Percentiles rank a stretch among this genome's conserved stretches.
These are phyloP conservation scores for Trichoderma reesei DNA, from an alignment of 495 filamentous ascomycete species.

Conservation along the genomic window DNA sequence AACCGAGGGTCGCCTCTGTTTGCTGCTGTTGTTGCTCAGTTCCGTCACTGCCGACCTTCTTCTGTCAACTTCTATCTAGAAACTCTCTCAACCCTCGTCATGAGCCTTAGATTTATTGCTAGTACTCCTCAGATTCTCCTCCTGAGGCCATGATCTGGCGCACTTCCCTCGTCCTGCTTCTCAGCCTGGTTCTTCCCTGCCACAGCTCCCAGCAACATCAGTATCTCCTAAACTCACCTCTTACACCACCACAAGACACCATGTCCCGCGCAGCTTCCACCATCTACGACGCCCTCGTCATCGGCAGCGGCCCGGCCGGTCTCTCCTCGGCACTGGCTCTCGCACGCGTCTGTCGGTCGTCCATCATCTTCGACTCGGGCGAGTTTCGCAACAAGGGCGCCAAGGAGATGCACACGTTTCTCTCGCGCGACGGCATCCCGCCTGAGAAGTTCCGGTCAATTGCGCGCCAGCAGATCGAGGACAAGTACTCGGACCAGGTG, in stretches of 20 bases:
- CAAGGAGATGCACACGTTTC: conserved; percentile 43
- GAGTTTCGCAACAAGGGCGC: conserved; percentile 38
- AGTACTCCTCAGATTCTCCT: neutral
- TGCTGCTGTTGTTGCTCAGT: neutral
- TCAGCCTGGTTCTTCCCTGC: neutral
- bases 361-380: conserved; percentile 40
- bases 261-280: neutral
- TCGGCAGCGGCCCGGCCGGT: conserved; percentile 49
- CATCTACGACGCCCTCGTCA: conserved; percentile 40
- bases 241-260: neutral
- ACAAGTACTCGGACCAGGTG: conserved; percentile 28
- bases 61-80: neutral
- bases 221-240: neutral
- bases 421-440: conserved; percentile 36
- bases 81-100: neutral
- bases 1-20: neutral
- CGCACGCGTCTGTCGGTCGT: conserved; percentile 36
- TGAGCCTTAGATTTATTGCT: too few species aligned
- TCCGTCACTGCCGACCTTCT: neutral
- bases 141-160: neutral
- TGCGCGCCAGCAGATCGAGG: conserved; percentile 26
- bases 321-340: conserved; percentile 38
- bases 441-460: conserved; percentile 32
- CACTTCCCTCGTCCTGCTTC: neutral
- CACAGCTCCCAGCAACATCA: neutral